Evolutionary conservation across 2,329 filamentous ascomycete species (phyloP).

Genomic region (Aspergillus latus): DNA sequence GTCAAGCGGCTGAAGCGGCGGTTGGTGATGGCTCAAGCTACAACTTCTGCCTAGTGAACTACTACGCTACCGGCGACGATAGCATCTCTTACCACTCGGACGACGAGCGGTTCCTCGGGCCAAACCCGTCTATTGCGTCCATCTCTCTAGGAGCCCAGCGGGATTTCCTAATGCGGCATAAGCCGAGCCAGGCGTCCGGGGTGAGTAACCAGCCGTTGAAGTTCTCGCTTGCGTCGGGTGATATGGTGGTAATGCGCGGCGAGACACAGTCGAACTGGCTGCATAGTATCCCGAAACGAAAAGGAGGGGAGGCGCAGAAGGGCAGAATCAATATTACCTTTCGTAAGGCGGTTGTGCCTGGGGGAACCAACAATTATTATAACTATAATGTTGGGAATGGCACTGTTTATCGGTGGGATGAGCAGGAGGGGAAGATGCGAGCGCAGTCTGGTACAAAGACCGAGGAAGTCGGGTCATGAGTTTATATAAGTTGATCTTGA

Average conservation of each 20-base stretch:
- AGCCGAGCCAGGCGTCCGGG: constrained; percentile 50
- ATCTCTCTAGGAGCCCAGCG: constrained; percentile 70
- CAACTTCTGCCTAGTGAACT: constrained; percentile 81
- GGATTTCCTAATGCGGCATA: constrained; percentile 79
- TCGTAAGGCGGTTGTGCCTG: constrained; percentile 66
- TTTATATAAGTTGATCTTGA: too few relatives aligned
- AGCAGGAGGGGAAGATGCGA: constrained; percentile 32
- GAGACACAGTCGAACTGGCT: constrained; percentile 74
- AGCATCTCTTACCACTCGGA: constrained; percentile 79
- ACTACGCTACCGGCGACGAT: constrained; percentile 74
- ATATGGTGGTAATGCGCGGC: constrained; percentile 78
- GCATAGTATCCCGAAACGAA: constrained; percentile 74
- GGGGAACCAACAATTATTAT: constrained; percentile 79
- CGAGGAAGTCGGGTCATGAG: neutral
- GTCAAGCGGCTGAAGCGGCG: constrained; percentile 62
- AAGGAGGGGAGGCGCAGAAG: constrained; percentile 62
- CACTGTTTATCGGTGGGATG: constrained; percentile 67
- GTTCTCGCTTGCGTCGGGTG: constrained; percentile 62
- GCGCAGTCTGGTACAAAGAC: neutral
- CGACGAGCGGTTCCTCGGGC: constrained; percentile 73
- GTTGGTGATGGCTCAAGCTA: constrained; percentile 60
- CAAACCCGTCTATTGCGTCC: constrained; percentile 69
- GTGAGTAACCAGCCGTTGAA: constrained; percentile 45
- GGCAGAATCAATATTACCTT: constrained; percentile 78
- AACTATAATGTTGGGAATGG: constrained; percentile 77